phyloP scores from a whole-genome alignment of 768 basidiomycete species.

The Amanita phalloides region DNA sequence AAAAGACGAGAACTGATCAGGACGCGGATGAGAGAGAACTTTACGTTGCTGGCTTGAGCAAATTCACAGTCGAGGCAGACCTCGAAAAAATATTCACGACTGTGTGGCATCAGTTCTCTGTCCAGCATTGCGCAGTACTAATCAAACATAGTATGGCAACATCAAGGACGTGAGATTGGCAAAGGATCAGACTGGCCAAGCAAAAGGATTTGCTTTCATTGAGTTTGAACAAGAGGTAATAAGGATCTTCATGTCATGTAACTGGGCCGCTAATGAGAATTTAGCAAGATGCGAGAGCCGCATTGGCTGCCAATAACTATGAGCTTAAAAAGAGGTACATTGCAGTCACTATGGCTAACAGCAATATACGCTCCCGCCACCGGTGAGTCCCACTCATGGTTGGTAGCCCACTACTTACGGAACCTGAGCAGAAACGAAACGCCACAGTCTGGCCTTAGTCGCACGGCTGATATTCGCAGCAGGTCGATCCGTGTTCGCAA shows the following conservation, averaged over 20 bases:
- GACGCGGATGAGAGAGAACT: constrained; percentile 77
- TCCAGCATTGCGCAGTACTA: neutral
- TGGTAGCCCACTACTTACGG: neutral
- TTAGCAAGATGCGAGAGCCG: constrained; percentile 60
- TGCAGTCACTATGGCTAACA: constrained; percentile 78
- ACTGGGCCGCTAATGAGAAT: neutral
- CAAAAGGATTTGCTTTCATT: constrained; percentile 86
- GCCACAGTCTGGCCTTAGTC: constrained; percentile 47
- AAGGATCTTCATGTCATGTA: constrained; percentile 10
- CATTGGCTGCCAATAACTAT: constrained; percentile 73
- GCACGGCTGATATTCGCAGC: constrained; percentile 43
- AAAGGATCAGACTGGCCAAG: constrained; percentile 54
- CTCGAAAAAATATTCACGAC: constrained; percentile 68
- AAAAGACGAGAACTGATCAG: constrained; percentile 83
- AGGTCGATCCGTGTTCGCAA: constrained; percentile 71
- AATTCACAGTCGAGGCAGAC: constrained; percentile 67
- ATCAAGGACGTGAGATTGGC: constrained; percentile 78
- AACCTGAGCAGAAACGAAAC: constrained; percentile 22
- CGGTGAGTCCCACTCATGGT: constrained; percentile 25
- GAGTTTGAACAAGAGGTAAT: constrained; percentile 78
- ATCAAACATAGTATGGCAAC: constrained; percentile 53
- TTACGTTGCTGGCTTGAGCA: constrained; percentile 81
- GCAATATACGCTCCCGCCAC: constrained; percentile 44
- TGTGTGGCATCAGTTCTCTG: constrained; percentile 28
- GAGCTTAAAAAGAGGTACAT: constrained; percentile 88